Base-by-base conservation (phyloP, 768 basidiomycete species). In the Auriculariales sp. region DNA sequence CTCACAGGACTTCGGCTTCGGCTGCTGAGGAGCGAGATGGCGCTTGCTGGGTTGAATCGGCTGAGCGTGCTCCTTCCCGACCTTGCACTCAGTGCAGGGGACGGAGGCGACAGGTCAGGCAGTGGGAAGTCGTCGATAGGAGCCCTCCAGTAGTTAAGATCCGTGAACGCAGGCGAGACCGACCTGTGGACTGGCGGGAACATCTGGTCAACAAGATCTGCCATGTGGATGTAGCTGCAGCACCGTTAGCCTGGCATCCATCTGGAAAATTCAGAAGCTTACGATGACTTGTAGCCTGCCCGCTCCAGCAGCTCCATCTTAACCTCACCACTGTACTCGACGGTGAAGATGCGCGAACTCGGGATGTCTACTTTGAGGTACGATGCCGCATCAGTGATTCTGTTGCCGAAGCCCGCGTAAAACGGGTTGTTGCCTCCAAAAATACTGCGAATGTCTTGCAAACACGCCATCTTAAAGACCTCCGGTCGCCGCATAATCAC, bases 391-490 rank as follows among this genome's bases (percentile, higher is more conserved):
- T 99, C 95, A 14, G 95, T 98, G 57, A 98, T 97, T 29, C 94
- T 78, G 60, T 99, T 99, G 4, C 95, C 95, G 62, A 99, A 99
- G 2, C 95, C 95, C 32, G 91, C 89, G 60, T 93, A 98, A 68
- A 98, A 99, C 0, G 92, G 84, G 55, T 77, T 83, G 54, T 75
- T 71, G 28, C 70, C 66, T 4, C 86, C 86, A 59, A 97, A 99
- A 4, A 98, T 64, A 19, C 91, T 72, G 55, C 88, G 88, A 49
- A 98, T 94, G 66, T 98, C 95, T 35, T 92, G 76, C 52, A 98
- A 67, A 66, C 93, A 97, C 2, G 94, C 92, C 95, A 99, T 99
- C 69, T 99, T 99, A 76, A 99, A 99, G n/a, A 98, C 77, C 61
- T 99, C 95, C 0, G 95, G 95, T 64, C 98, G 97, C 31, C 93